A percentile compares a stretch with the other conserved stretches of the same genome.
phyloP scores from a whole-genome alignment of 106 monocot species.

The Dioscorea alata region DNA sequence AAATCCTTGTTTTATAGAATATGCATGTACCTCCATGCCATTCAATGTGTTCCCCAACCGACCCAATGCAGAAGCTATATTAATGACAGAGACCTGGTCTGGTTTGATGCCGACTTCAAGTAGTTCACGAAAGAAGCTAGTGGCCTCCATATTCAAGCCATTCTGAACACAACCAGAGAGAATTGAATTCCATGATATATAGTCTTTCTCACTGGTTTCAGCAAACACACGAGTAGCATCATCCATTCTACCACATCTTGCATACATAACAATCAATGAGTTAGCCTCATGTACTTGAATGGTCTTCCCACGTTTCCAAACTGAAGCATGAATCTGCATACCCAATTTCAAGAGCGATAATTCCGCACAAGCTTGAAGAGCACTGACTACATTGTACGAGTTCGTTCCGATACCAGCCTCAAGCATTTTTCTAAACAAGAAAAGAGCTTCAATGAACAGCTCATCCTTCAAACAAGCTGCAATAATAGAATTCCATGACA shows the following conservation, averaged over 20 bases:
- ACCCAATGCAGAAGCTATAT: constrained; percentile 57
- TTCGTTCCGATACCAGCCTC: constrained; percentile 34
- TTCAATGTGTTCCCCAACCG: constrained; percentile 31
- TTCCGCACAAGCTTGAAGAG: constrained; percentile 81
- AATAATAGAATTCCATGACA: constrained; percentile 86
- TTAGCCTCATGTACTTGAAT: constrained; percentile 54
- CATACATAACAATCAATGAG: constrained; percentile 72
- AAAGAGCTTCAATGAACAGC: constrained; percentile 44
- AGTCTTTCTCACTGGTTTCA: constrained; percentile 55
- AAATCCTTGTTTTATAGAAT: constrained; percentile 64
- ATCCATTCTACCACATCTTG: constrained; percentile 41
- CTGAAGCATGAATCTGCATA: constrained; percentile 59
- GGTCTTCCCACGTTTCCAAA: constrained; percentile 28
- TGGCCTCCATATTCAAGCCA: constrained; percentile 31
- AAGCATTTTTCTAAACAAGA: constrained; percentile 57
- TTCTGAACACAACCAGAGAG: constrained; percentile 79
- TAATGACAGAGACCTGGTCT: constrained; percentile 66
- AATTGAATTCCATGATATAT: constrained; percentile 88
- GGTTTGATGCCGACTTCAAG: constrained; percentile 25
- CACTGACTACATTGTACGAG: constrained; percentile 65
- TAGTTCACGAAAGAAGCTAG: constrained; percentile 46
- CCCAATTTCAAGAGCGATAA: constrained; percentile 50
- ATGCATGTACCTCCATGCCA: constrained; percentile 75
- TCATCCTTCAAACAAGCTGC: constrained; percentile 50
- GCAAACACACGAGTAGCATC: constrained; percentile 40